Conservation (phyloP, 768 basidiomycete genomes). For the Termitomyces sp. region DNA sequence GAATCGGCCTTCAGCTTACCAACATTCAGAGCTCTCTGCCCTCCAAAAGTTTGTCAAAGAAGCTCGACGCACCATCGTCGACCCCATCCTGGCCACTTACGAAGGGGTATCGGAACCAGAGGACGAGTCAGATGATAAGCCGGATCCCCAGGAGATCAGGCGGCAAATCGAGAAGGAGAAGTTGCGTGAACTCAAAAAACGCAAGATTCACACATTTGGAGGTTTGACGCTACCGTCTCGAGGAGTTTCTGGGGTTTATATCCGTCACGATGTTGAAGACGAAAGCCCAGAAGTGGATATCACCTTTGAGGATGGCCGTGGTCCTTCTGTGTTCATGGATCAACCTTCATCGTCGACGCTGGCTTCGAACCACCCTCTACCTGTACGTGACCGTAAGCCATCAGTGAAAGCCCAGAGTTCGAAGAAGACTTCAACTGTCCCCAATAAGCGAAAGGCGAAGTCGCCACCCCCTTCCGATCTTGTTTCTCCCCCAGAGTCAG, state of each 20-base stretch:
- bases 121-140: conserved; percentile 28
- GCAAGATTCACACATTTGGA: conserved; percentile 31
- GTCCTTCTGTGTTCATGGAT: neutral
- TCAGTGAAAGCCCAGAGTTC: conserved; percentile 1
- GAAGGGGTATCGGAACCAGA: conserved; percentile 29
- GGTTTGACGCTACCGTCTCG: conserved; percentile 25
- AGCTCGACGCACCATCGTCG: conserved; percentile 44
- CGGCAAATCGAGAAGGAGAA: conserved; percentile 44
- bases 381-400: neutral
- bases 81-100: conserved; percentile 35
- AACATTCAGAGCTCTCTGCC: conserved; percentile 13
- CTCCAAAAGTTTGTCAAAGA: conserved; percentile 18
- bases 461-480: neutral
- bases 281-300: conserved; percentile 61
- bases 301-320: conserved; percentile 17
- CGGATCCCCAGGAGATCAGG: conserved; percentile 34
- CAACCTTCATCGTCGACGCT: neutral
- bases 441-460: conserved; percentile 3
- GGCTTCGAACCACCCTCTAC: neutral
- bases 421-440: neutral
- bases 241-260: conserved; percentile 36
- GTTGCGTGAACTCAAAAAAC: conserved; percentile 50
- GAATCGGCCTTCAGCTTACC: conserved; percentile 5
- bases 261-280: conserved; percentile 52
- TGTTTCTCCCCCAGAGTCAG: neutral